These are phyloP conservation scores for Ensete glaucum DNA, from an alignment of 176 grass and related monocot species.

Conservation along the genomic window DNA sequence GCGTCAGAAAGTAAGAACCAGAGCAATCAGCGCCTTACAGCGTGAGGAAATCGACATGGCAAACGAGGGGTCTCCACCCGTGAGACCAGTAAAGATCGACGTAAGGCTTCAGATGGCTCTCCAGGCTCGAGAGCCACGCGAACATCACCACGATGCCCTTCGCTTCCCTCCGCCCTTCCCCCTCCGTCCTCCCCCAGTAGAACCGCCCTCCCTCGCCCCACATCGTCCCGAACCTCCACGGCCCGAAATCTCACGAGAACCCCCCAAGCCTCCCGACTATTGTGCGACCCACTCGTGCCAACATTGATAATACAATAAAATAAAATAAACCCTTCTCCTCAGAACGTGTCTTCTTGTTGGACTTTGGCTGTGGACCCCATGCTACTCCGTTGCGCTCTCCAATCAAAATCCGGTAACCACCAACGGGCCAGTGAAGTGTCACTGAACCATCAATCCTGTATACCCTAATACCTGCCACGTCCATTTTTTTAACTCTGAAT, in stretches of 20 bases:
- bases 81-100: slow-evolving; percentile 79
- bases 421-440: too few species aligned
- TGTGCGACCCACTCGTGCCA: too few species aligned
- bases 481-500: too few species aligned
- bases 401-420: too few species aligned
- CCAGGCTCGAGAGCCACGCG: slow-evolving; percentile 82
- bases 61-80: slow-evolving; percentile 74
- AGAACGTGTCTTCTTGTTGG: too few species aligned
- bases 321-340: too few species aligned
- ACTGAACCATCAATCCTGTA: too few species aligned
- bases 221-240: slow-evolving; percentile 36
- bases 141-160: slow-evolving; percentile 73
- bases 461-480: too few species aligned
- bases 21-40: slow-evolving; percentile 34
- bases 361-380: too few species aligned
- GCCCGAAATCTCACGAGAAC: background rate
- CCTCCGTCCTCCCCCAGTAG: slow-evolving; percentile 47
- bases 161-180: slow-evolving; percentile 16
- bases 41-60: slow-evolving; percentile 76
- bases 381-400: too few species aligned
- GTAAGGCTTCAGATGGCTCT: slow-evolving; percentile 62
- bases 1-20: background rate
- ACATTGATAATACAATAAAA: too few species aligned
- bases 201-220: slow-evolving; percentile 65
- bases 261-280: too few species aligned